phyloP scores from a whole-genome alignment of 257 asterid species.

The Schizonepeta tenuifolia region DNA sequence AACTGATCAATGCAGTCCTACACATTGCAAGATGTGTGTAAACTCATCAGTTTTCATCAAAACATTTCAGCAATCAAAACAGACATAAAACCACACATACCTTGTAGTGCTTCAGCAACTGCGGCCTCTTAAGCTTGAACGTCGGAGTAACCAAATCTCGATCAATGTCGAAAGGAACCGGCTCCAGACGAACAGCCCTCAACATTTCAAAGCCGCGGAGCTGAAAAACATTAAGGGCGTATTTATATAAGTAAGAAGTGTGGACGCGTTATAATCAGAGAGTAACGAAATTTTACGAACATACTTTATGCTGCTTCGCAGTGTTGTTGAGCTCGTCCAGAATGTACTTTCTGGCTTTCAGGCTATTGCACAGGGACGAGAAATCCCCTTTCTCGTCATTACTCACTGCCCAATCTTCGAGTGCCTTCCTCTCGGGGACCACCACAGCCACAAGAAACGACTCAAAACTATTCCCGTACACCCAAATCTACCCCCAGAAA shows the following conservation, averaged over 20 bases:
- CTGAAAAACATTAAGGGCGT: slow-evolving; percentile 36
- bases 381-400: slow-evolving; percentile 67
- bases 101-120: slow-evolving; percentile 73
- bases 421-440: slow-evolving; percentile 76
- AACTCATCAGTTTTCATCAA: background rate
- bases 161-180: slow-evolving; percentile 74
- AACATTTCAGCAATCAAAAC: background rate
- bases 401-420: slow-evolving; percentile 77
- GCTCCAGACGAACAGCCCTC: slow-evolving; percentile 71
- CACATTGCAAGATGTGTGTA: background rate
- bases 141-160: slow-evolving; percentile 88
- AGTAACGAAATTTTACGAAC: slow-evolving; percentile 5
- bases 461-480: slow-evolving; percentile 88
- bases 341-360: slow-evolving; percentile 61
- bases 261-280: slow-evolving; percentile 11
- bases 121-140: slow-evolving; percentile 91
- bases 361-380: slow-evolving; percentile 55
- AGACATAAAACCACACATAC: slow-evolving; percentile 34
- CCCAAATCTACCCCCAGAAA: slow-evolving; percentile 66
- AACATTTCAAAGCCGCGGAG: slow-evolving; percentile 91
- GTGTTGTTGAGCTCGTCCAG: slow-evolving; percentile 76
- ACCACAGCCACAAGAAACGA: slow-evolving; percentile 90
- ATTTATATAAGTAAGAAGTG: background rate
- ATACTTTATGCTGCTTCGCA: slow-evolving; percentile 67
- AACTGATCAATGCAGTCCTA: slow-evolving; percentile 76